phyloP scores from a whole-genome alignment of 352 stramenopile genomes.

The Phytophthora hibernalis region DNA sequence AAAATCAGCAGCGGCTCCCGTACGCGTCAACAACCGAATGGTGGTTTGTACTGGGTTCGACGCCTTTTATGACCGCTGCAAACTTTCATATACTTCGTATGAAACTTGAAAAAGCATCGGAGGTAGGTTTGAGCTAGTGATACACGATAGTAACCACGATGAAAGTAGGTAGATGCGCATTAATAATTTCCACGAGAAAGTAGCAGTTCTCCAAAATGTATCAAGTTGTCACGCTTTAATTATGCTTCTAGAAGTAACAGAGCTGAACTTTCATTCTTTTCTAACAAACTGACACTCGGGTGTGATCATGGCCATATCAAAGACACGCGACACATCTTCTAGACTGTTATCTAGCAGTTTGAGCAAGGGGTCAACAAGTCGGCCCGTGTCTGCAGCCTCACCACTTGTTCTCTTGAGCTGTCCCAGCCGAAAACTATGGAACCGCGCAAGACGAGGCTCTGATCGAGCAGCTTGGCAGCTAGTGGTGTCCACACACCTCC shows the following conservation, averaged over 20 bases:
- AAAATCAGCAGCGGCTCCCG: no score
- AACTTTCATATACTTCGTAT: no score
- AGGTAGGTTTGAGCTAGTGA: no score
- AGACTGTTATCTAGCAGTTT: not conserved
- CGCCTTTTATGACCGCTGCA: no score
- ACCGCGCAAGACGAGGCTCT: not conserved
- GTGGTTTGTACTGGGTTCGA: no score
- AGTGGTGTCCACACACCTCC: not conserved
- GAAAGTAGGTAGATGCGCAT: not conserved
- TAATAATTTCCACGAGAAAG: not conserved
- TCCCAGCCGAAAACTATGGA: not conserved
- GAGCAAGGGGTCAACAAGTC: conserved; percentile 5
- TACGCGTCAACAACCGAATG: no score
- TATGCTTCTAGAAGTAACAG: no score
- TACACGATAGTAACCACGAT: not conserved
- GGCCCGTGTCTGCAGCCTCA: not conserved
- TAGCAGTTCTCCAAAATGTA: no score
- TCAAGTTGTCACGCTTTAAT: no score
- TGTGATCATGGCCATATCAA: not conserved
- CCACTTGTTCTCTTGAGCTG: not conserved
- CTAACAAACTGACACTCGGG: not conserved
- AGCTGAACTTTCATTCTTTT: not conserved
- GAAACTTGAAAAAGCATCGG: no score
- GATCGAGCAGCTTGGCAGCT: not conserved
- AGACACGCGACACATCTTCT: not conserved